Conservation (phyloP, 108 stramenopile genomes). For the Pinguiococcus pyrenoidosus region DNA sequence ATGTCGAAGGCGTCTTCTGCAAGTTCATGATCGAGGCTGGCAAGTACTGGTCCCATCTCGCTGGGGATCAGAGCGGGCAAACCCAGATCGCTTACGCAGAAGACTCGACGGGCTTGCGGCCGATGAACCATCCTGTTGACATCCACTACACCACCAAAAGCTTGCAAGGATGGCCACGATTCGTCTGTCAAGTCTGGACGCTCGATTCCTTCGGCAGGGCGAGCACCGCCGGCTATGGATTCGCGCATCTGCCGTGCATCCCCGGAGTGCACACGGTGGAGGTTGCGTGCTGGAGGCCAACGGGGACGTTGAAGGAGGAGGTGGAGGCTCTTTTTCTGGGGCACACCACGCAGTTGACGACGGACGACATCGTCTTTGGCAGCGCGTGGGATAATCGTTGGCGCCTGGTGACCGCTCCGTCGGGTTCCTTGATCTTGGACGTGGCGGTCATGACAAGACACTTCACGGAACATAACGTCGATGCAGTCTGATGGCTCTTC, state of each 20-base stretch:
- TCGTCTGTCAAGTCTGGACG: constrained; percentile 19
- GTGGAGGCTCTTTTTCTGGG: constrained; percentile 12
- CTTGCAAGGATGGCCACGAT: constrained; percentile 15
- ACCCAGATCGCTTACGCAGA: constrained; percentile 11
- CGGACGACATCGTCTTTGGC: constrained; percentile 14
- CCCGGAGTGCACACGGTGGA: constrained; percentile 5
- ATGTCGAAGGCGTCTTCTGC: constrained; percentile 17
- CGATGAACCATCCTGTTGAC: constrained; percentile 23
- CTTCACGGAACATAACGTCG: no score
- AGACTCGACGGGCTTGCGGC: not conserved
- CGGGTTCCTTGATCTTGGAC: no score
- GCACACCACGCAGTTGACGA: constrained; percentile 2
- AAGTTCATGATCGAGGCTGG: constrained; percentile 17
- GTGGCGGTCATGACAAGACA: no score
- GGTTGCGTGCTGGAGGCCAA: constrained; percentile 18
- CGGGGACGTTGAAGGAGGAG: constrained; percentile 14
- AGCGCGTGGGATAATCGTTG: no score
- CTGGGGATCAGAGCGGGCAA: constrained; percentile 11
- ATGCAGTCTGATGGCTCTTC: no score
- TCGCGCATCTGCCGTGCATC: constrained; percentile 9
- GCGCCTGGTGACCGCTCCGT: no score
- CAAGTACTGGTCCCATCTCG: constrained; percentile 14
- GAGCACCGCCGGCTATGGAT: constrained; percentile 9
- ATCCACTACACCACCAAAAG: constrained; percentile 28
- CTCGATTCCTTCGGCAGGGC: constrained; percentile 7